phyloP scores from a whole-genome alignment of 805 yeast species.

The Yarrowia bubula region DNA sequence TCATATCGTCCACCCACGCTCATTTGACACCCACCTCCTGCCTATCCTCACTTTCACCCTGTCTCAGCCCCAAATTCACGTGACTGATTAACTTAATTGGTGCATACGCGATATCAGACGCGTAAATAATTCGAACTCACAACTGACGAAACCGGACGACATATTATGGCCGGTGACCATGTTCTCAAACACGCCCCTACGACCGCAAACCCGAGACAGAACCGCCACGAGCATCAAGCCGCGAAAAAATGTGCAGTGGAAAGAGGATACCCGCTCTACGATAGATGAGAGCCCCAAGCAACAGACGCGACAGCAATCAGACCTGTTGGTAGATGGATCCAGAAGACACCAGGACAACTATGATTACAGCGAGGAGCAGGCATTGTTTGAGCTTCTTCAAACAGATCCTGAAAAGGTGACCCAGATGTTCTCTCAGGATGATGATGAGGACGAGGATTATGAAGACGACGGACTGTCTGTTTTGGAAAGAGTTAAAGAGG shows the following conservation, averaged over 20 bases:
- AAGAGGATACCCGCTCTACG: not conserved
- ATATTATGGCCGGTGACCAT: not conserved
- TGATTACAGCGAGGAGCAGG: constrained; percentile 13
- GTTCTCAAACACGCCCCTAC: constrained; percentile 16
- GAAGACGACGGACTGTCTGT: not conserved
- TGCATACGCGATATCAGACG: not conserved
- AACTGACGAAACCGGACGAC: too few relatives aligned
- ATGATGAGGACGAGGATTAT: not conserved
- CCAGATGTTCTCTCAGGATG: constrained; percentile 11
- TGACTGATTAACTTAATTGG: not conserved
- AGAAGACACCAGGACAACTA: constrained; percentile 6
- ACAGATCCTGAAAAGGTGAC: constrained; percentile 9
- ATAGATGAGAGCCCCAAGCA: not conserved
- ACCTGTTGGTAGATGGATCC: constrained; percentile 3
- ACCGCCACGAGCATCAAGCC: not conserved
- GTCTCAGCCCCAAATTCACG: not conserved
- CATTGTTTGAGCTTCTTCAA: not conserved
- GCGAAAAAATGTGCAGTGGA: constrained; percentile 13
- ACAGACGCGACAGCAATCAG: not conserved
- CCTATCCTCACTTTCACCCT: not conserved
- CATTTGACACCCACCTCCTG: too few relatives aligned
- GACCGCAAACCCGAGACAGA: not conserved
- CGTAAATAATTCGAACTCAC: not conserved
- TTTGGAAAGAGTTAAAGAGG: not conserved
- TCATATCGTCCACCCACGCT: too few relatives aligned